These are phyloP conservation scores for Dryadomyces quercivorus DNA, from an alignment of 2,329 filamentous ascomycete species.

Conservation along the genomic window DNA sequence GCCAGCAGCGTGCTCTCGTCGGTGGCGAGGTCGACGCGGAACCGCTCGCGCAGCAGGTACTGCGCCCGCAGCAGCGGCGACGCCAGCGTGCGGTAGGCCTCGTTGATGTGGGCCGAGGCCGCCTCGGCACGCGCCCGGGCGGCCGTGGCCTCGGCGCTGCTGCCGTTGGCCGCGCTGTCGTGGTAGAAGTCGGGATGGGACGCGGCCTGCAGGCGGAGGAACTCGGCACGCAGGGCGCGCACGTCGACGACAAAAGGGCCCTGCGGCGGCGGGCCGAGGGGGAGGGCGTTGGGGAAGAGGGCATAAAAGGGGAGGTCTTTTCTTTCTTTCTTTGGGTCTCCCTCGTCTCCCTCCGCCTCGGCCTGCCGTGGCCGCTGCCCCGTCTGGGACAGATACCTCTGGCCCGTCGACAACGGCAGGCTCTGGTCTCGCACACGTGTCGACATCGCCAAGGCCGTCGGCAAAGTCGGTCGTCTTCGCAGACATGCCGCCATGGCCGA, in stretches of 20 bases:
- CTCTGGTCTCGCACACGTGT: background rate
- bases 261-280: slow-evolving; percentile 62
- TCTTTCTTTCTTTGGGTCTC: no score
- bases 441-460: background rate
- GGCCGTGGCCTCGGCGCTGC: background rate
- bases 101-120: slow-evolving; percentile 74
- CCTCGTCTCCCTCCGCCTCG: no score
- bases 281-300: slow-evolving; percentile 73
- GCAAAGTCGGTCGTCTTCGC: background rate
- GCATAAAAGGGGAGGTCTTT: slow-evolving; percentile 48
- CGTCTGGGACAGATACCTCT: background rate
- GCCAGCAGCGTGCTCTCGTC: slow-evolving; percentile 66
- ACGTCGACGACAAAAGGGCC: slow-evolving; percentile 67
- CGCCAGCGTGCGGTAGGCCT: slow-evolving; percentile 76
- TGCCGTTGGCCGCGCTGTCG: slow-evolving; percentile 10
- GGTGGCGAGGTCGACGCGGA: slow-evolving; percentile 64
- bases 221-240: slow-evolving; percentile 64
- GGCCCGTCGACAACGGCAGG: no score
- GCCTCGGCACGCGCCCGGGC: slow-evolving; percentile 50
- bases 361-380: no score
- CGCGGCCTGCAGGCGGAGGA: slow-evolving; percentile 67
- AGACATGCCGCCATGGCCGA: background rate
- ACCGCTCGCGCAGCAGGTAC: slow-evolving; percentile 60
- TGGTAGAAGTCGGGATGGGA: slow-evolving; percentile 61
- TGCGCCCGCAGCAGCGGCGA: slow-evolving; percentile 76